Evolutionary conservation across 805 yeast genomes (phyloP).

Genomic region (Pichia eremophila): DNA sequence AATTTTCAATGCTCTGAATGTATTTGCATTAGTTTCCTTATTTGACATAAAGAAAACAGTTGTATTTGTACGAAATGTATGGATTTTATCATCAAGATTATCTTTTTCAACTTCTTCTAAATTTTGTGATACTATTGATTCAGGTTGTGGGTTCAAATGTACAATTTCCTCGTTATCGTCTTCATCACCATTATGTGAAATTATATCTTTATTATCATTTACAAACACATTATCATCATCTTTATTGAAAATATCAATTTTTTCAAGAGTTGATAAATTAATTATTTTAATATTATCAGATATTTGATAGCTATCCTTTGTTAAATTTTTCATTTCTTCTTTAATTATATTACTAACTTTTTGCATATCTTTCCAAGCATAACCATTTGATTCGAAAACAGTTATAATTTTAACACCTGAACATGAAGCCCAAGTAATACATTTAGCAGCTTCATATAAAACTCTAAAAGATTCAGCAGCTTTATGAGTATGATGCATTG

Average conservation of each 20-base stretch:
- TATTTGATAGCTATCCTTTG: slow-evolving; percentile 8
- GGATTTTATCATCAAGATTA: not conserved
- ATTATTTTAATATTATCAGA: slow-evolving; percentile 18
- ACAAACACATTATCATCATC: no score
- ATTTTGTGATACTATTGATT: not conserved
- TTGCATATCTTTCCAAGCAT: slow-evolving; percentile 21
- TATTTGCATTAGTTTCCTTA: not conserved
- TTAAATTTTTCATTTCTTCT: slow-evolving; percentile 18
- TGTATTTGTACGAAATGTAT: slow-evolving; percentile 3
- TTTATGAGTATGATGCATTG: slow-evolving; percentile 30
- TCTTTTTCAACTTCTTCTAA: not conserved
- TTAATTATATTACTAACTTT: slow-evolving; percentile 19
- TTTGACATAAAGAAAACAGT: slow-evolving; percentile 14
- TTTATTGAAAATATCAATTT: slow-evolving; percentile 4
- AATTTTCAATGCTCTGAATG: not conserved
- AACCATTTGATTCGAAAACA: slow-evolving; percentile 22
- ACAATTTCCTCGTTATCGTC: not conserved
- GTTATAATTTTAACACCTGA: slow-evolving; percentile 18
- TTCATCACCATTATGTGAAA: no score
- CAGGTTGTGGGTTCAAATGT: slow-evolving; percentile 1
- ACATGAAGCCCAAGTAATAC: slow-evolving; percentile 23
- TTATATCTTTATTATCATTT: no score
- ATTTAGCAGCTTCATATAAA: slow-evolving; percentile 27
- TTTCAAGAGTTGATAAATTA: slow-evolving; percentile 12
- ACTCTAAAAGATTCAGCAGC: slow-evolving; percentile 34